These are phyloP conservation scores for Fusarium mexicanum DNA, from an alignment of 2,329 filamentous ascomycete genomes.

Conservation along the genomic window DNA sequence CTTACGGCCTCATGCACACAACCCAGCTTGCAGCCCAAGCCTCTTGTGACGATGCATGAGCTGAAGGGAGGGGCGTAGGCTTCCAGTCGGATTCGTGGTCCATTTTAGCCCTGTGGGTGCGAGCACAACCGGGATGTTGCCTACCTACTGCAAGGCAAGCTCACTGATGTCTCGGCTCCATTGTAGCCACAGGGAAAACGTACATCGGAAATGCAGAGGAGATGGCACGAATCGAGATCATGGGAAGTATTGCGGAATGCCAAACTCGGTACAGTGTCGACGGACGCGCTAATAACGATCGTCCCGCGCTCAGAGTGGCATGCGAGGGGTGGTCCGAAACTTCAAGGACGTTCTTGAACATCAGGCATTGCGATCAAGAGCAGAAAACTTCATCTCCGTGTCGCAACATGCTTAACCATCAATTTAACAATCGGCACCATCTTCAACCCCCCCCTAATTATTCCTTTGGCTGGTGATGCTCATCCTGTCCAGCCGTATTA, in stretches of 20 bases:
- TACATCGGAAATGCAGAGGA: conserved; percentile 80
- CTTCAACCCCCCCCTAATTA: background rate
- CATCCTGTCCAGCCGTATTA: too few species aligned
- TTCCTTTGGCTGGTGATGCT: too few species aligned
- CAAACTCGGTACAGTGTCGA: conserved; percentile 79
- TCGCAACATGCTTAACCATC: conserved; percentile 77
- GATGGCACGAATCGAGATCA: conserved; percentile 72
- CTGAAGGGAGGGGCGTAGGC: background rate
- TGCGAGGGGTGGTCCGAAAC: conserved; percentile 84
- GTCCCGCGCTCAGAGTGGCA: conserved; percentile 76
- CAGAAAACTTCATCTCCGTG: conserved; percentile 97
- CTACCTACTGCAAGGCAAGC: conserved; percentile 88
- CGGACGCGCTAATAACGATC: conserved; percentile 70
- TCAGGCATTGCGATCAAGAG: conserved; percentile 89
- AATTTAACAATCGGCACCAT: conserved; percentile 73
- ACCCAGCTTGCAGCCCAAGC: background rate
- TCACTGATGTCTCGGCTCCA: conserved; percentile 84
- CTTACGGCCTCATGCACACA: fast-evolving
- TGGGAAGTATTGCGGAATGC: conserved; percentile 79
- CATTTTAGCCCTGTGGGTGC: conserved; percentile 43
- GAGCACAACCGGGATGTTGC: conserved; percentile 99
- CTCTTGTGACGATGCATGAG: background rate
- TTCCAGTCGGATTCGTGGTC: background rate
- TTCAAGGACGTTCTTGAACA: conserved; percentile 99
- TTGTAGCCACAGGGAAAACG: conserved; percentile 74